Evolutionary conservation across 441 rosid genomes (phyloP).

Genomic region (Rhodomyrtus psidioides): DNA sequence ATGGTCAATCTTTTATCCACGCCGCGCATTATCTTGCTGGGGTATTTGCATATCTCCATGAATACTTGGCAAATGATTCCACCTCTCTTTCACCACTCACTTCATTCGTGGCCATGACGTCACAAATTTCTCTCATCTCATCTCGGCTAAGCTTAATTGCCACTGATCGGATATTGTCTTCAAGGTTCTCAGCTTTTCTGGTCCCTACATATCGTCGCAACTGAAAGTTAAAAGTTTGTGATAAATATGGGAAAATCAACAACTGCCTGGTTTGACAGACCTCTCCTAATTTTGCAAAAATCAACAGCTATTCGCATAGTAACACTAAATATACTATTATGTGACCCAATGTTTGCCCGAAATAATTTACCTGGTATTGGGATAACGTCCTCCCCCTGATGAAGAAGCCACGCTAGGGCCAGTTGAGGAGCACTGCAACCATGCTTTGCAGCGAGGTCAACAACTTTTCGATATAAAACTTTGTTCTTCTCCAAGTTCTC

Average conservation of each 20-base stretch:
- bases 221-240: not conserved
- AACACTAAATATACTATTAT: not conserved
- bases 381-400: constrained; percentile 36
- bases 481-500: constrained; percentile 45
- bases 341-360: not conserved
- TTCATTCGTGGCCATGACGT: constrained; percentile 16
- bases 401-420: constrained; percentile 41
- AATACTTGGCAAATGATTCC: not conserved
- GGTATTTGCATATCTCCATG: constrained; percentile 20
- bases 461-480: constrained; percentile 15
- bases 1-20: not conserved
- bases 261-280: not conserved
- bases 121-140: constrained; percentile 20
- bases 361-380: constrained; percentile 34
- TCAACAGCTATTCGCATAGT: too few relatives aligned
- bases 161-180: constrained; percentile 25
- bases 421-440: constrained; percentile 34
- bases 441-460: constrained; percentile 26
- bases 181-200: constrained; percentile 33
- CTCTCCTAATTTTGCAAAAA: not conserved
- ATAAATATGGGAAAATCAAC: not conserved
- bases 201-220: constrained; percentile 19
- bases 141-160: constrained; percentile 14
- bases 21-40: not conserved
- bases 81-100: constrained; percentile 19